phyloP scores from a whole-genome alignment of 1,284 basidiomycete genomes.

The Gastroboletus turbinatus region DNA sequence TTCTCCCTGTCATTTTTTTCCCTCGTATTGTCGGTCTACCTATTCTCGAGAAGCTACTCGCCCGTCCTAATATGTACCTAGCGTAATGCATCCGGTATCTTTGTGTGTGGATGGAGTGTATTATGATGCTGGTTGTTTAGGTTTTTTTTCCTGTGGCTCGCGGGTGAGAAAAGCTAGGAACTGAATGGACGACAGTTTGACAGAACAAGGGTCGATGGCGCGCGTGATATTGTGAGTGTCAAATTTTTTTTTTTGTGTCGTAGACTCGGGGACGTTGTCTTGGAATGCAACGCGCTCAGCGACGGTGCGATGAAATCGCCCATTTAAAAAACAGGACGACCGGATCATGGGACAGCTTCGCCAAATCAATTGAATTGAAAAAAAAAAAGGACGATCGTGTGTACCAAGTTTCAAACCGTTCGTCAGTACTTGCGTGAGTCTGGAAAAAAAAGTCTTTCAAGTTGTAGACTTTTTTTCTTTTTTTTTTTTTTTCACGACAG shows the following conservation, averaged over 20 bases:
- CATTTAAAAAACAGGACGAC: not conserved
- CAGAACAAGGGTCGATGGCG: not conserved
- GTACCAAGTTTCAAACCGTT: no score
- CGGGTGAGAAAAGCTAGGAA: not conserved
- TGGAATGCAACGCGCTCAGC: not conserved
- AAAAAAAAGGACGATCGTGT: no score
- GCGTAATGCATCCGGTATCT: constrained; percentile 18
- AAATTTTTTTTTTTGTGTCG: not conserved
- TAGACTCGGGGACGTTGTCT: not conserved
- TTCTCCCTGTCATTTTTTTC: no score
- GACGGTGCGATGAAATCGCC: not conserved
- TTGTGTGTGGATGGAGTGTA: not conserved
- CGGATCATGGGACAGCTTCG: not conserved
- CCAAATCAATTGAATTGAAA: no score
- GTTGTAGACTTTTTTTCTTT: no score
- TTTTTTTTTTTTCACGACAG: no score
- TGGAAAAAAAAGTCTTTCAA: no score
- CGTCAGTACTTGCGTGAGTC: no score
- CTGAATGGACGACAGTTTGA: not conserved
- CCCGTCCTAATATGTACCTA: constrained; percentile 21
- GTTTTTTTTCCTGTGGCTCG: not conserved
- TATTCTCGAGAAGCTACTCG: constrained; percentile 6
- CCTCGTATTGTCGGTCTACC: not conserved
- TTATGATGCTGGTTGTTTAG: not conserved
- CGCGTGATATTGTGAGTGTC: not conserved